Evolutionary conservation across 306 rosid genomes (phyloP), one percentile per base, ranked within the genome.

Genomic region (Inga laurina): DNA sequence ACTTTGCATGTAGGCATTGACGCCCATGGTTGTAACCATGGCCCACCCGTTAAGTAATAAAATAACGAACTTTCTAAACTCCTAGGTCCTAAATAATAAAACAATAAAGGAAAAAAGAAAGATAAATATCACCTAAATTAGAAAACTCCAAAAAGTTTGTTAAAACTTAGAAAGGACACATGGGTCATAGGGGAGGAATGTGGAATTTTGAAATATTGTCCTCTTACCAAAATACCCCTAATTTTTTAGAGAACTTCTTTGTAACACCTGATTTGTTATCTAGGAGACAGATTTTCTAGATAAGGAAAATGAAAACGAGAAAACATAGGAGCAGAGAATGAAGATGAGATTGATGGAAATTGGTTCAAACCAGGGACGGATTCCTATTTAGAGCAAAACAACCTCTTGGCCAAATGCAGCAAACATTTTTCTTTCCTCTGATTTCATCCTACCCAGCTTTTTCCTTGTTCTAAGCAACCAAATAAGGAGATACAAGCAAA

Each of bases 381-480:
- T 44, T 64, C 67, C 44, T 81, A 76, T 15, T 6, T 35, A 72
- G 74, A 82, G 72, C 52, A 59, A 70, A 18, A 75, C 78, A 75
- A 15, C 37, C 37, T 68, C 21, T 71, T 12, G 51, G 74, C 79
- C 82, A 54, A 78, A 74, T 57, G 67, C 77, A 76, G 76, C 78
- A 24, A 4, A 44, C 9, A 32, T 75, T 84, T 84, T 45, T 83
- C 84, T 57, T 70, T 72, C 61, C 71, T 84, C 71, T 70, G 77
- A 85, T 49, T 66, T 77, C 73, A 80, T 82, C 59, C 61, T 49
- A 74, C 74, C 59, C 67, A 79, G 78, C 18, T 11, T 41, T 85
- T 72, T 32, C 68, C 76, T 83, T 64, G 85, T 74, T 81, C 51
- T 8, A 12, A 41, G 79, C 83, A 86, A 78, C 85, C 85, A 86